phyloP scores from a whole-genome alignment of 306 rosid genomes.

The Sophora flavescens region DNA sequence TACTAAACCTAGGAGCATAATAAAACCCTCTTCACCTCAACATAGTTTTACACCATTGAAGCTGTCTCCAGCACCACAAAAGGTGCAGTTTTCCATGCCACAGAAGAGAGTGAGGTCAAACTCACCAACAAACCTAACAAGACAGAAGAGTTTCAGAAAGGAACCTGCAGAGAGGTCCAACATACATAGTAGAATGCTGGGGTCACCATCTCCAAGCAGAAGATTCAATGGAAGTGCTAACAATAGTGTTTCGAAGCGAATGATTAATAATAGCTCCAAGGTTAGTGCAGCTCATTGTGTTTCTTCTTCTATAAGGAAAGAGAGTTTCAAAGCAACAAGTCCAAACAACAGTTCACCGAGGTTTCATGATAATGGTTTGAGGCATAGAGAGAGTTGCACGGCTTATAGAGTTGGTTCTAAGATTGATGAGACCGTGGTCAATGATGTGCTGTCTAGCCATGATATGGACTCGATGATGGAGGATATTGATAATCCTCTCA shows the following conservation, averaged over 20 bases:
- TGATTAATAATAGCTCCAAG: constrained; percentile 22
- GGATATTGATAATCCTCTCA: constrained; percentile 84
- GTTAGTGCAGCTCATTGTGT: constrained; percentile 34
- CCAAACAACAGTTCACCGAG: constrained; percentile 47
- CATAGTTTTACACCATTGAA: not conserved
- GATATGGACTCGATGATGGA: constrained; percentile 57
- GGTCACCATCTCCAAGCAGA: constrained; percentile 77
- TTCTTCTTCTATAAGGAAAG: constrained; percentile 44
- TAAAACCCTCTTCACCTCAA: constrained; percentile 36
- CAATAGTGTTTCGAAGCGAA: constrained; percentile 41
- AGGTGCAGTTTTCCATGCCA: constrained; percentile 33
- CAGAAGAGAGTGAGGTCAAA: constrained; percentile 72
- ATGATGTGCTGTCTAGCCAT: constrained; percentile 53
- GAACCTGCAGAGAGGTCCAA: constrained; percentile 43
- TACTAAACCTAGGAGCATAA: not conserved
- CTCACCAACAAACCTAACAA: constrained; percentile 58
- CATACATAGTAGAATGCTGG: constrained; percentile 42
- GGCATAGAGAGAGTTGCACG: constrained; percentile 54
- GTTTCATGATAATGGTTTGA: constrained; percentile 49
- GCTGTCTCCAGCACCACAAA: constrained; percentile 30
- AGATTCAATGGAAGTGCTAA: constrained; percentile 46
- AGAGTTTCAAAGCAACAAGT: constrained; percentile 44
- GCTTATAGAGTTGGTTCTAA: constrained; percentile 59
- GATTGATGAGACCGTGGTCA: constrained; percentile 66
- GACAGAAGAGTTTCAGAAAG: constrained; percentile 84